phyloP scores from a whole-genome alignment of 495 filamentous ascomycete genomes.

The Chlorociboria aeruginascens region DNA sequence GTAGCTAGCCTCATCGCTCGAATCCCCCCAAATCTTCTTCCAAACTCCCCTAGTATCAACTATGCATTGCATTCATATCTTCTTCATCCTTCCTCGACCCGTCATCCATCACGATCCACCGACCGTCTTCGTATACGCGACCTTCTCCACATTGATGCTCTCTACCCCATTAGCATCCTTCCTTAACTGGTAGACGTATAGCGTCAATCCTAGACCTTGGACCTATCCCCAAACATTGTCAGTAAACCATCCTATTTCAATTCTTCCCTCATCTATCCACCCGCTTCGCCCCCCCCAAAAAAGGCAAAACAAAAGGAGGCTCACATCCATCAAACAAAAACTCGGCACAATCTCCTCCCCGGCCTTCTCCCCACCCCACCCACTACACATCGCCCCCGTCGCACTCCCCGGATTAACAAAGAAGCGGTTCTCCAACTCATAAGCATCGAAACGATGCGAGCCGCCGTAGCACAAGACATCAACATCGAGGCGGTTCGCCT shows the following conservation, averaged over 20 bases:
- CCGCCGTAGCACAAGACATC: conserved; percentile 96
- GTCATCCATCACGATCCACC: conserved; percentile 13
- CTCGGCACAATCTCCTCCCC: conserved; percentile 82
- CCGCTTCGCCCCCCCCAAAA: too few relatives aligned
- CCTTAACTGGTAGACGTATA: conserved; percentile 95
- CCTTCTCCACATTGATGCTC: conserved; percentile 93
- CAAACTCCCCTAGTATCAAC: not conserved
- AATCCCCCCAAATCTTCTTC: not conserved
- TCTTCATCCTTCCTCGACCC: conserved; percentile 1
- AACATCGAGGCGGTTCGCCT: conserved; percentile 90
- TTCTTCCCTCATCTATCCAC: not conserved
- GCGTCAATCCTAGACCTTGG: conserved; percentile 90
- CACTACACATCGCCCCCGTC: conserved; percentile 67
- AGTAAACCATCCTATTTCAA: conserved; percentile 1
- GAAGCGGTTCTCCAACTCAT: conserved; percentile 97
- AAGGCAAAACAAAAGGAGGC: conserved; percentile 25
- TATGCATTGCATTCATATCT: not conserved
- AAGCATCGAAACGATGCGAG: conserved; percentile 96
- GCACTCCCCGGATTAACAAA: conserved; percentile 97
- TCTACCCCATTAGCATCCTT: conserved; percentile 81
- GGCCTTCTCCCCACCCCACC: conserved; percentile 20
- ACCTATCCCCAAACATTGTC: conserved; percentile 42
- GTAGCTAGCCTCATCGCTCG: not conserved
- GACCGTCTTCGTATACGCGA: conserved; percentile 85
- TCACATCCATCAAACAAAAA: conserved; percentile 98